These are phyloP conservation scores for Colletotrichum sp. DNA, from an alignment of 2,329 filamentous ascomycete genomes.

Conservation along the genomic window DNA sequence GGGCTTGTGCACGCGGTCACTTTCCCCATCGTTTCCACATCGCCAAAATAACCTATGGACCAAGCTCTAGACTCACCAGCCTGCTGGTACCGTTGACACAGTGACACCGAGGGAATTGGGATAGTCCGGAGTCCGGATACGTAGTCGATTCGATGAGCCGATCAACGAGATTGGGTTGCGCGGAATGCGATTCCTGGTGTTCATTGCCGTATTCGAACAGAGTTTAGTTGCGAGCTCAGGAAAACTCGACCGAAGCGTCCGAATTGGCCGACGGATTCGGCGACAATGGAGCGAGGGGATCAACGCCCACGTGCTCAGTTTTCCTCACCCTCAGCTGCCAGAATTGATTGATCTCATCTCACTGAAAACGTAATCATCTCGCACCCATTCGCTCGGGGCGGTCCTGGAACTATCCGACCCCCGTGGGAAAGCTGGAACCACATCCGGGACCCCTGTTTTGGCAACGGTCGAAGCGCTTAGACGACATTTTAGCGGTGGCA, in stretches of 20 bases:
- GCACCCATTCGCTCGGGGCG: background rate
- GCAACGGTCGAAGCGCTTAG: background rate
- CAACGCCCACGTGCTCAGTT: background rate
- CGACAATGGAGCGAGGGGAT: background rate
- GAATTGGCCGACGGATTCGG: background rate
- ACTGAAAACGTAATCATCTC: background rate
- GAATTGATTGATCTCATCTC: background rate
- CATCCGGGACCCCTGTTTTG: background rate
- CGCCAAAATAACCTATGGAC: constrained; percentile 11
- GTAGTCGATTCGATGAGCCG: background rate
- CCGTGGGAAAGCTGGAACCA: background rate
- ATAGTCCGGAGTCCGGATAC: background rate
- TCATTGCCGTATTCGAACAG: background rate
- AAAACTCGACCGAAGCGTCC: background rate
- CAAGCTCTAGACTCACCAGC: constrained; percentile 1
- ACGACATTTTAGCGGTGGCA: background rate
- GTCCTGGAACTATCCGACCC: background rate
- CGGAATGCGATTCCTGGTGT: background rate
- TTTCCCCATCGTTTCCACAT: constrained; percentile 6
- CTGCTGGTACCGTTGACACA: background rate
- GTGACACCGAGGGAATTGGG: background rate
- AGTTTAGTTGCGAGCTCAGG: background rate
- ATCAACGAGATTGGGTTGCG: background rate
- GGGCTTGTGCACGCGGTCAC: background rate
- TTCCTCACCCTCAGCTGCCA: background rate